Base-by-base conservation (phyloP, 768 basidiomycete species). In the Chalciporus pseudorubinellus region DNA sequence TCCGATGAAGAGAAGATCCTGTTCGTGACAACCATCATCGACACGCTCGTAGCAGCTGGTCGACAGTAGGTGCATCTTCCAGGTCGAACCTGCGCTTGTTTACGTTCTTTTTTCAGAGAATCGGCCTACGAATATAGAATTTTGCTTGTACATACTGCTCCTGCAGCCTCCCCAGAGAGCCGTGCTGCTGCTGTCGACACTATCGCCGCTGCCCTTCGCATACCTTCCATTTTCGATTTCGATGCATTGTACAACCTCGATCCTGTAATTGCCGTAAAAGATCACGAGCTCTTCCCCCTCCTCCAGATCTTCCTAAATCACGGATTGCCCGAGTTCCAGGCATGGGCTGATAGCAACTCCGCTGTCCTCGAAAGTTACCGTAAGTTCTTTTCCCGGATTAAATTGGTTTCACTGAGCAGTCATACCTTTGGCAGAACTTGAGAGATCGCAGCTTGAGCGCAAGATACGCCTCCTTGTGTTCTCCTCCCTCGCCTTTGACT, bases 381-480 rank as follows among this genome's bases (percentile, higher is more conserved):
- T 88, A 56, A 50, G 81, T 51, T 22, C n/a, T 46, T 44, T 38
- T 28, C 34, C 24, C 8, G 4, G 10, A 11, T 31, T 11, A 31
- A 31, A 31, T 12, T 11, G 29, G 7, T 19, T 43, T 33, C 24
- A 3, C 26, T 21, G n/a, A 28, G 10, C 43, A 5, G 4, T n/a
- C 13, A 2, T 18, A 6, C 16, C 6, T 11, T 26, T 13, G 3
- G 4, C 29, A 89, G 87, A 76, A 34, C 72, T 92, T 40, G 81
- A 84, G 43, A 65, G 67, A 33, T 54, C 74, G 16, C 77, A 82
- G 48, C 75, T 93, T 18, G 87, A 87, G 65, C 81, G 77, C 58
- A 95, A 95, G 73, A 85, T 94, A 40, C 81, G 87, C 21, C 78
- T 92, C 8, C 75, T 93, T 18, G 81, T 83, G 3, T 79, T 93